Conservation (phyloP, 2,329 filamentous ascomycete species). For the Harringtonia lauricola region DNA sequence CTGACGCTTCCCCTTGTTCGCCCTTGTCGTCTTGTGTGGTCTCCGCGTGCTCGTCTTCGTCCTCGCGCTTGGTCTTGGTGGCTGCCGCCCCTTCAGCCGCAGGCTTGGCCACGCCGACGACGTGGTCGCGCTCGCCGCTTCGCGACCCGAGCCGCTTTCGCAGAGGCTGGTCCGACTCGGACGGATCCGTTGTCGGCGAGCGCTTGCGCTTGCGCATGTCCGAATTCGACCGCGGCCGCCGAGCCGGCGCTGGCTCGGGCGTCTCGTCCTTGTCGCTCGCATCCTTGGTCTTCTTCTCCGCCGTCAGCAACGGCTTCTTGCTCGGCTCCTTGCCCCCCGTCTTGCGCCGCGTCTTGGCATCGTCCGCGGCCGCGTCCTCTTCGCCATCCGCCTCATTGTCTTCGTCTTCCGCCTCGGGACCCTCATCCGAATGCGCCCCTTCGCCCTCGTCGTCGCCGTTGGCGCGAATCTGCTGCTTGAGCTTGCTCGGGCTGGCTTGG, state of each 20-base stretch:
- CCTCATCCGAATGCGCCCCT: conserved; percentile 18
- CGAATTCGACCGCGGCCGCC: conserved; percentile 14
- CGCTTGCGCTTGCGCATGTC: conserved; percentile 41
- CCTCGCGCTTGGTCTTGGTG: conserved; percentile 28
- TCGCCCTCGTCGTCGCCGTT: conserved; percentile 27
- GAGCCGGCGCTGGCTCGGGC: neutral
- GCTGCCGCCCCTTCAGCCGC: conserved; percentile 9
- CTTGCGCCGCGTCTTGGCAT: conserved; percentile 8
- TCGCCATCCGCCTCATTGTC: conserved; percentile 23
- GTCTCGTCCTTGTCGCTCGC: conserved; percentile 17
- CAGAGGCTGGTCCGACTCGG: conserved; percentile 34
- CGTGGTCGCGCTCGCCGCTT: conserved; percentile 19
- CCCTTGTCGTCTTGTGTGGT: conserved; percentile 29
- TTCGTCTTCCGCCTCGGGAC: conserved; percentile 19
- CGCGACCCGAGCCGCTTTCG: conserved; percentile 44
- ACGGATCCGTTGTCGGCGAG: conserved; percentile 30
- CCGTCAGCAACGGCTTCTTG: conserved; percentile 18
- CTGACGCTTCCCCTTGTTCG: conserved; percentile 18
- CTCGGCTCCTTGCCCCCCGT: conserved; percentile 13
- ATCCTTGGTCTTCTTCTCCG: conserved; percentile 9
- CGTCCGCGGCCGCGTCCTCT: conserved; percentile 8
- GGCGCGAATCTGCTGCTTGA: conserved; percentile 41
- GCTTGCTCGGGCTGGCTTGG: conserved; percentile 59
- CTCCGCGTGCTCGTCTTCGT: conserved; percentile 24
- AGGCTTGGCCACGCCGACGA: neutral